Evolutionary conservation across 768 basidiomycete genomes (phyloP), one percentile per base, ranked within the genome.

Genomic region (Podaxis pistillaris): DNA sequence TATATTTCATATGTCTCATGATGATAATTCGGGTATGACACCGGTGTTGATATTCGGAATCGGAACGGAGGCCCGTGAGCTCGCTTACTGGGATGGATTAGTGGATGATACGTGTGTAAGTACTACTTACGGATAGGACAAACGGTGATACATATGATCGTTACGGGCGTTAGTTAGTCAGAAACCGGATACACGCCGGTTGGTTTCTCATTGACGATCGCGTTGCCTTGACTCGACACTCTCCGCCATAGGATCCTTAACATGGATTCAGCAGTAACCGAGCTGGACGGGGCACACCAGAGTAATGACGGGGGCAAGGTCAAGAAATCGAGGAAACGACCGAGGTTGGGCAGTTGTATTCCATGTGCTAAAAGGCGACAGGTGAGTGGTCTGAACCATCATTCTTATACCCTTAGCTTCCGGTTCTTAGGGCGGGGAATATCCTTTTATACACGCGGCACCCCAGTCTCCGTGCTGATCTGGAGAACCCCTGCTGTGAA

Each of bases 361-460:
- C 83, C 84, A 67, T 85, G 83, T 66, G 82, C 84, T 1, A 83
- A 82, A 67, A 76, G 83, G 54, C 75, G 83, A 60, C 83, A 84
- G 75, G 83, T 82, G 65, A 64, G 77, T 69, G 41, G 38, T 33
- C 40, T 51, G 13, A n/a, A 46, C 28, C 2, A 19, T 36, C 37
- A 7, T 46, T 22, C 28, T 51, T 54, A 30, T 41, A 22, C 40
- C 46, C 50, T 24, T 13, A 51, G 49, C 26, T 13, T 51, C 13
- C 40, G 50, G 58, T 33, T 51, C 19, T 40, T 51, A 40, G 17
- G 26, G 24, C 37, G 46, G 46, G 13, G 51, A 15, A n/a, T 36
- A 15, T 54, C 50, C 36, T 37, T 60, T 55, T n/a, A 12, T 58
- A 56, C 41, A 30, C 19, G 50, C 11, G 15, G 15, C 15, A 3